phyloP scores from a whole-genome alignment of 495 filamentous ascomycete species.

The Massariosphaeria phaeospora region DNA sequence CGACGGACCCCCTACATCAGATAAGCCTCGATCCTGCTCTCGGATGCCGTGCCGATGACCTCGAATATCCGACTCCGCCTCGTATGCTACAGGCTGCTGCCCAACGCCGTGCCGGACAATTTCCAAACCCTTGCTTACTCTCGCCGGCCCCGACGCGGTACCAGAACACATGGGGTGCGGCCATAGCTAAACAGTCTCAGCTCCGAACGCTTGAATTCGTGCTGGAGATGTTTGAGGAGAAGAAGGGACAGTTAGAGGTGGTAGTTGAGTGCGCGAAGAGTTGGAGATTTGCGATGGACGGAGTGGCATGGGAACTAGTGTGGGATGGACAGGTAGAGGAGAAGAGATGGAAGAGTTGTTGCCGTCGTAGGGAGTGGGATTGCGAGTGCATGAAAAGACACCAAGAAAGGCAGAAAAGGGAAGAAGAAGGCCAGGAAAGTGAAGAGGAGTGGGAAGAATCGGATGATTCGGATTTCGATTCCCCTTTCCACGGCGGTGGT shows the following conservation, averaged over 20 bases:
- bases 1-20: background rate
- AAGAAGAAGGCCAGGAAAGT: no score
- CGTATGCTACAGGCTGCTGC: background rate
- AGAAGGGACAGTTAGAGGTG: slow-evolving; percentile 18
- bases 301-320: slow-evolving; percentile 4
- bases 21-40: slow-evolving; percentile 16
- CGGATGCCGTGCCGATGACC: background rate
- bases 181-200: slow-evolving; percentile 1
- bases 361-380: no score
- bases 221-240: slow-evolving; percentile 21
- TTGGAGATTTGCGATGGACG: slow-evolving; percentile 25
- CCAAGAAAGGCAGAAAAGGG: background rate
- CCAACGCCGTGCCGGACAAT: background rate
- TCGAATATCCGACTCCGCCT: background rate
- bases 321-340: slow-evolving; percentile 24
- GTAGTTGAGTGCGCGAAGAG: slow-evolving; percentile 28
- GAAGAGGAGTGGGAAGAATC: background rate
- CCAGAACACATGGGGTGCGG: slow-evolving; percentile 3
- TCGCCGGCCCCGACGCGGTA: background rate
- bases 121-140: background rate
- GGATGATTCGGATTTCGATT: background rate
- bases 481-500: no score
- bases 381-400: slow-evolving; percentile 13
- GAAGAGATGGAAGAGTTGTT: no score
- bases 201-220: slow-evolving; percentile 16